Conservation (phyloP, 2,329 filamentous ascomycete species). For the Coniochaeta sp. region DNA sequence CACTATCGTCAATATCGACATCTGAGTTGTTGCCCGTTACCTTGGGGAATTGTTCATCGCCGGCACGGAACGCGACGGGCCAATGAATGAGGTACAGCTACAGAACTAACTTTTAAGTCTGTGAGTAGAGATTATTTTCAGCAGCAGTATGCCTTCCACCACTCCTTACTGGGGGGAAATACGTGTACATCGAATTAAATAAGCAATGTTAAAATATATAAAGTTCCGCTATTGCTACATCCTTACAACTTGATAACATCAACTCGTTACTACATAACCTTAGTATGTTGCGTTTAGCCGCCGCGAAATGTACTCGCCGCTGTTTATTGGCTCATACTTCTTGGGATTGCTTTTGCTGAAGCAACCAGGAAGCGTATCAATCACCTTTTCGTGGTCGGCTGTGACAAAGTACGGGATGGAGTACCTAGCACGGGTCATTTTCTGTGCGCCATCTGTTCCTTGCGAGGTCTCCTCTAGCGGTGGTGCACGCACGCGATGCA, state of each 20-base stretch:
- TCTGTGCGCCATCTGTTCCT: neutral
- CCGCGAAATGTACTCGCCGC: conserved; percentile 16
- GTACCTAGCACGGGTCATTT: conserved; percentile 42
- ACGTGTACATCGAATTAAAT: too few species aligned
- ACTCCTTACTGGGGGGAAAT: too few species aligned
- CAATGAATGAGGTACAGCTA: conserved; percentile 57
- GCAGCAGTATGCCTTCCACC: too few species aligned
- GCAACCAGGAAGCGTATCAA: conserved; percentile 44
- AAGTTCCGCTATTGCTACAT: too few species aligned
- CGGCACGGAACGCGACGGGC: conserved; percentile 41
- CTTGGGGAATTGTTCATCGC: conserved; percentile 36
- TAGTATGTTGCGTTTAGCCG: conserved; percentile 11
- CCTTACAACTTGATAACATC: neutral
- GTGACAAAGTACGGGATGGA: conserved; percentile 55
- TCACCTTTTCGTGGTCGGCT: conserved; percentile 38
- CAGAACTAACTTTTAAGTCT: too few species aligned
- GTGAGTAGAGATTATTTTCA: too few species aligned
- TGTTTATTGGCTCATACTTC: conserved; percentile 38
- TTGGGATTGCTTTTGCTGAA: conserved; percentile 31
- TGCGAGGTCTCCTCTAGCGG: conserved; percentile 3
- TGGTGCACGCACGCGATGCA: conserved; percentile 10
- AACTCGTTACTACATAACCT: neutral
- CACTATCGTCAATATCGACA: conserved; percentile 34
- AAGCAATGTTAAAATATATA: too few species aligned
- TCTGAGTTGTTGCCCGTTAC: conserved; percentile 23